Base-by-base conservation (phyloP, 305 asterid species). In the Fraxinus angustifolia region DNA sequence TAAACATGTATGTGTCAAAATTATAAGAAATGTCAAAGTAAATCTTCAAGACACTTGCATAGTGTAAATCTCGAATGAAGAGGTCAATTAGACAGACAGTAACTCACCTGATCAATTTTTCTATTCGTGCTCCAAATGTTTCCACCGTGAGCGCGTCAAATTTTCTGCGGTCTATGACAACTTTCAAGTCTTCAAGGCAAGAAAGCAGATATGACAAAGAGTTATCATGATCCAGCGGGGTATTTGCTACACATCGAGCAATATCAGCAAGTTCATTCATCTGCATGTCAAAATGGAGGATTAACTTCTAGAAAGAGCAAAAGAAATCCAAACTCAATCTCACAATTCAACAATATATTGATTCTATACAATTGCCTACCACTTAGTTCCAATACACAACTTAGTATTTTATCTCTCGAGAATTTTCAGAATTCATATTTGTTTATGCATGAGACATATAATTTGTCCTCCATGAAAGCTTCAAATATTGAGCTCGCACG, bases 71-170 rank as follows among this genome's bases (percentile, higher is more conserved):
- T 50, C 7, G 0, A 48, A 48, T 48, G 76, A 75, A 83, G 77
- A 84, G 78, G 77, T 56, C 62, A 53, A 53, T 53, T 65, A 26
- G 38, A 3, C 40, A 19, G 74, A 11, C 74, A 19, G 40, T 30
- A 83, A 79, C 87, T 86, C 70, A 90, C 99, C 98, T 88, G 80
- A 96, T 96, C 82, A 96, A 87, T 86, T 96, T 94, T 91, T 96
- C 99, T 86, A 96, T 93, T 79, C 98, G 99, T 72, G 99, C 91
- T 86, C 98, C 99, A 91, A 96, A 96, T 65, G 99, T 96, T 82
- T 94, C 98, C 81, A 96, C 99, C 3, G 99, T 96, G 71, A 94
- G 92, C 4, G 99, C 93, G 60, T 96, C 98, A 83, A 92, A 90
- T 91, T 94, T 96, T 85, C 98, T 87, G 80, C 97, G 98, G 8